Evolutionary conservation across 2,329 filamentous ascomycete species (phyloP).

Genomic region (Lasiodiplodia citricola): DNA sequence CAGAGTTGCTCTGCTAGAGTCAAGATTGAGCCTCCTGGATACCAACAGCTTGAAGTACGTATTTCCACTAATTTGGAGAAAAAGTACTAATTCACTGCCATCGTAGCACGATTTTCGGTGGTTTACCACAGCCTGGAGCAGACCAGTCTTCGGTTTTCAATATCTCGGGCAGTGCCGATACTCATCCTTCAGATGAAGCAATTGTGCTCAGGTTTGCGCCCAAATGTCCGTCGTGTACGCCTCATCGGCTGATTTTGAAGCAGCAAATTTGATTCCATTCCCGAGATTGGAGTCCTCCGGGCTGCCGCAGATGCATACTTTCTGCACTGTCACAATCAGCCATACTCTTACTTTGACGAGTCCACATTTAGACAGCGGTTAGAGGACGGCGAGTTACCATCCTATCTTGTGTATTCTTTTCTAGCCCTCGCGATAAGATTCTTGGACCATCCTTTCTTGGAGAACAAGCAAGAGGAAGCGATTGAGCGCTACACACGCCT

Average conservation of each 20-base stretch:
- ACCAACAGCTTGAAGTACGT: background rate
- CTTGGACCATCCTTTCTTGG: slow-evolving; percentile 37
- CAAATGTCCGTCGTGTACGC: background rate
- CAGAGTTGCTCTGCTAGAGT: slow-evolving; percentile 7
- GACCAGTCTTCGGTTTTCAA: background rate
- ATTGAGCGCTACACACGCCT: slow-evolving; percentile 38
- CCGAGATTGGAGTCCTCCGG: background rate
- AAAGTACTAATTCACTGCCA: background rate
- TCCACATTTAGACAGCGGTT: slow-evolving; percentile 38
- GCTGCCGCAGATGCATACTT: slow-evolving; percentile 39
- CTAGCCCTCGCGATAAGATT: slow-evolving; percentile 41
- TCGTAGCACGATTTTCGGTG: background rate
- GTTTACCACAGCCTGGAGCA: background rate
- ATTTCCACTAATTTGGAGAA: background rate
- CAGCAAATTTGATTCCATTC: background rate
- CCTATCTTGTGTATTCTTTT: slow-evolving; percentile 41
- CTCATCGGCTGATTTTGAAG: background rate
- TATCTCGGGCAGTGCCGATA: background rate
- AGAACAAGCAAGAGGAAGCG: slow-evolving; percentile 33
- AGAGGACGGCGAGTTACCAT: slow-evolving; percentile 33
- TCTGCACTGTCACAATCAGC: slow-evolving; percentile 43
- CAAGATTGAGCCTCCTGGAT: background rate
- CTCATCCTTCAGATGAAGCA: background rate
- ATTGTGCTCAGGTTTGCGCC: background rate
- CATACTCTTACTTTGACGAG: slow-evolving; percentile 48